Base-by-base conservation (phyloP, 2,329 filamentous ascomycete genomes). In the Aspergillus latus region DNA sequence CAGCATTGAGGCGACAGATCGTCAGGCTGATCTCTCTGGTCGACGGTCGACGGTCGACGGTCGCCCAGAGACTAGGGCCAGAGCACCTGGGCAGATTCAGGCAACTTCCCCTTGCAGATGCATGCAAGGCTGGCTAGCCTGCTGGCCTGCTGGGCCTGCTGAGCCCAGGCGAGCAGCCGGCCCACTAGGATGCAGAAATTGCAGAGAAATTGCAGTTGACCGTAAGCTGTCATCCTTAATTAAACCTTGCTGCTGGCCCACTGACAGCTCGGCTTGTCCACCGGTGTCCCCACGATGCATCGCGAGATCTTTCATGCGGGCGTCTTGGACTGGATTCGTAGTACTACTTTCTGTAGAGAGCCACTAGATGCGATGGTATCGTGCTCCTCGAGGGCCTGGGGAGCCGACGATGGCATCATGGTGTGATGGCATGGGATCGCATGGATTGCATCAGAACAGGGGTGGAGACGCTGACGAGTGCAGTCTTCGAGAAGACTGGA, bases 211-310 rank as follows among this genome's bases (percentile, higher is more conserved):
- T 49, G 30, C 21, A 51, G 34, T 3, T 51, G 28, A 21, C 21
- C 21, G 21, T 21, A 21, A 21, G 21, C 21, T 66, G 64, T 62
- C 66, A 71, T 69, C 71, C 71, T 72, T 73, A 71, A 73, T 73
- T 58, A 73, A 73, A 73, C 71, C 68, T 71, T 72, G 64, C 62
- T 36, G 34, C 39, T 42, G 34, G 34, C 39, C 39, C n/a, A 16
- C 39, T 62, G 53, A 62, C 59, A 63, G 59, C 58, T 63, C 21
- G 21, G 21, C 21, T 21, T 21, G 21, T 21, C 21, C 21, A 21
- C 21, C 21, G 21, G 21, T 21, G 21, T 21, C 21, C 21, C 21
- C 21, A 21, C 21, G 21, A 21, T 21, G 21, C 21, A 21, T 21
- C 21, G 21, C 21, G 3, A 21, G 21, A 21, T 21, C 21, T 21